A percentile compares a stretch with the other conserved stretches of the same genome.
Conservation (phyloP, 2,329 filamentous ascomycete species). For the Exophiala mesophila region DNA sequence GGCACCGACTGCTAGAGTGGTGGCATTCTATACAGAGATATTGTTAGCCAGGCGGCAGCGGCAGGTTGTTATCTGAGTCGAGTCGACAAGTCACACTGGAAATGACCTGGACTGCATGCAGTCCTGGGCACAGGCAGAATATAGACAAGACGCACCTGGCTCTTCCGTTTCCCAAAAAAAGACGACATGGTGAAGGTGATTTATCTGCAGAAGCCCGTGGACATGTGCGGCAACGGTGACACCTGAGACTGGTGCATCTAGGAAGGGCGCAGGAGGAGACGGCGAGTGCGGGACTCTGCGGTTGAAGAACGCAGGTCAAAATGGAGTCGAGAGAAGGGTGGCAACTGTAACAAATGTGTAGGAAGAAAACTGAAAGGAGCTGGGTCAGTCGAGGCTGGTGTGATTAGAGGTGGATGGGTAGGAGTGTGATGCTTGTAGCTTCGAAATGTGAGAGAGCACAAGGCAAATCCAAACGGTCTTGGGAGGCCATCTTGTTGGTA, state of each 20-base stretch:
- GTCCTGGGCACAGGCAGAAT: too few relatives aligned
- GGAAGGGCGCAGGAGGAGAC: not conserved
- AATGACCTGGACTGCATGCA: too few relatives aligned
- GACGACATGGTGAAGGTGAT: slow-evolving; percentile 41
- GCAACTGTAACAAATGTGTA: too few relatives aligned
- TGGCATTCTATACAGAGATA: slow-evolving; percentile 22
- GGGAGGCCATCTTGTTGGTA: too few relatives aligned
- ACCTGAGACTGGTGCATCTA: slow-evolving; percentile 12
- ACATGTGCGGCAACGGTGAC: slow-evolving; percentile 15
- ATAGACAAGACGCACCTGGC: slow-evolving; percentile 32
- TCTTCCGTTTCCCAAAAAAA: slow-evolving; percentile 52
- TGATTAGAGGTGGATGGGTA: not conserved
- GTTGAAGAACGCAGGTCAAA: too few relatives aligned
- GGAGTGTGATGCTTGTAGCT: slow-evolving; percentile 7
- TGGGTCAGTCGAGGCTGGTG: not conserved
- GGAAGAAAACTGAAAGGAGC: too few relatives aligned
- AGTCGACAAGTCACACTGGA: too few relatives aligned
- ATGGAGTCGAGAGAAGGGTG: slow-evolving; percentile 2
- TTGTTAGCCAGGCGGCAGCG: not conserved
- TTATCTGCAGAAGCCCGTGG: slow-evolving; percentile 26
- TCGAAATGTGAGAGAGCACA: too few relatives aligned
- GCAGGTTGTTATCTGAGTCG: too few relatives aligned
- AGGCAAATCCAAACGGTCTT: too few relatives aligned
- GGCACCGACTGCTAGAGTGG: slow-evolving; percentile 14
- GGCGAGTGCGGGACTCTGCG: too few relatives aligned